Percentiles rank a stretch among this genome's conserved stretches.
Evolutionary conservation across 2,329 filamentous ascomycete genomes (phyloP).

Genomic region (Sphaerulina populicola): DNA sequence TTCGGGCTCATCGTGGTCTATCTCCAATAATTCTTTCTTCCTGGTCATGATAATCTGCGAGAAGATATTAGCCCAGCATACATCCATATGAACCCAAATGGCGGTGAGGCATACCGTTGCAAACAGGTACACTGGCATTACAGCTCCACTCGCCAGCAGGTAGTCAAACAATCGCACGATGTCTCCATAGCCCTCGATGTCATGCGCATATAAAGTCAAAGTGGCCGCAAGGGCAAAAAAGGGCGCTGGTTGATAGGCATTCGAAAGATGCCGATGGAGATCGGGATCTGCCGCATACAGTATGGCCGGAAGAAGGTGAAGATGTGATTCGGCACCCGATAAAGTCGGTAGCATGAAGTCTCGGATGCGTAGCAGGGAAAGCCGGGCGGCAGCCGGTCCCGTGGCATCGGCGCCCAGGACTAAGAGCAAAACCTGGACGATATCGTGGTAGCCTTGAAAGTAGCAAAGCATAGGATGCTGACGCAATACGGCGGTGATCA

Average conservation of each 20-base stretch:
- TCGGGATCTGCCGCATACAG: slow-evolving; percentile 62
- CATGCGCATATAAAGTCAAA: slow-evolving; percentile 92
- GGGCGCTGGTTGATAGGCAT: slow-evolving; percentile 48
- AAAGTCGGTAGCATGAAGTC: slow-evolving; percentile 96
- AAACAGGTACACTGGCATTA: slow-evolving; percentile 84
- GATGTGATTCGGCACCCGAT: slow-evolving; percentile 69
- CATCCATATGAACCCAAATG: neutral
- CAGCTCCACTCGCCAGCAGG: slow-evolving; percentile 76
- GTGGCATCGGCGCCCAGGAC: slow-evolving; percentile 62
- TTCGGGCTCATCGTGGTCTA: slow-evolving; percentile 74
- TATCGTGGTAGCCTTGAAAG: slow-evolving; percentile 98
- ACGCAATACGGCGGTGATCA: slow-evolving; percentile 76
- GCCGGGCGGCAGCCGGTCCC: slow-evolving; percentile 59
- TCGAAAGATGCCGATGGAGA: slow-evolving; percentile 56
- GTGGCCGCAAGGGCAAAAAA: slow-evolving; percentile 93
- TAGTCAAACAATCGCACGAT: slow-evolving; percentile 91
- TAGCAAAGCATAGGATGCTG: slow-evolving; percentile 78
- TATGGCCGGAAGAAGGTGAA: slow-evolving; percentile 79
- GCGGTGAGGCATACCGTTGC: slow-evolving; percentile 44
- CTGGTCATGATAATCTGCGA: slow-evolving; percentile 66
- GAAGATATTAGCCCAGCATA: neutral
- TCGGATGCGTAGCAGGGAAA: slow-evolving; percentile 81
- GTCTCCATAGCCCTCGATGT: slow-evolving; percentile 79
- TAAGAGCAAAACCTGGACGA: slow-evolving; percentile 87
- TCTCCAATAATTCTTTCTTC: slow-evolving; percentile 74